These are phyloP conservation scores for Melaleuca quinquenervia DNA, from an alignment of 345 rosid genomes.

Conservation along the genomic window DNA sequence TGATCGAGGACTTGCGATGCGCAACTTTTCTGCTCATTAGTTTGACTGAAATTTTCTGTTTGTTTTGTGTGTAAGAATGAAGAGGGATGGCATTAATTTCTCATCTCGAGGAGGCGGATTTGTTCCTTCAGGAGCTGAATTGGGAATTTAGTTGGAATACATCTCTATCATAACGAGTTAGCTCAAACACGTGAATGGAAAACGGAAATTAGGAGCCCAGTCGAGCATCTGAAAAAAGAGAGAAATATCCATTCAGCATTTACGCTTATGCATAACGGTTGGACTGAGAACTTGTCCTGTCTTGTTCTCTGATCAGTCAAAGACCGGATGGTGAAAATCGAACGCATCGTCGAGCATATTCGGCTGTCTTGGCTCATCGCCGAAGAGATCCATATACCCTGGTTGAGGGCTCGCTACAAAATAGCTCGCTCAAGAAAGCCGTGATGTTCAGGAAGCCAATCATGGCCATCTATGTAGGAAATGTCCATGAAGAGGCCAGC, in stretches of 20 bases:
- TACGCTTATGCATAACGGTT: background rate
- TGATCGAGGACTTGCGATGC: background rate
- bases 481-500: slow-evolving; percentile 38
- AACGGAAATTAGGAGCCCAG: background rate
- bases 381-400: background rate
- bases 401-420: background rate
- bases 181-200: background rate
- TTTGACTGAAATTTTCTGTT: background rate
- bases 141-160: background rate
- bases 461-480: slow-evolving; percentile 58
- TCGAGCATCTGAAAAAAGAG: background rate
- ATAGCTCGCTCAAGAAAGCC: background rate
- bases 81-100: background rate
- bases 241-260: background rate
- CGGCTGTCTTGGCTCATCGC: background rate
- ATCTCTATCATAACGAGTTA: background rate
- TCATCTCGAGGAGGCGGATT: background rate
- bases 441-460: slow-evolving; percentile 38
- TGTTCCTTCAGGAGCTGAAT: background rate
- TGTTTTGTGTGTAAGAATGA: background rate
- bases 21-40: background rate
- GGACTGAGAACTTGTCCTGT: background rate
- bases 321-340: background rate
- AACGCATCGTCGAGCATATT: background rate
- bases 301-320: background rate